Evolutionary conservation across 2,329 filamentous ascomycete species (phyloP).

Genomic region (Fusarium burgessii): DNA sequence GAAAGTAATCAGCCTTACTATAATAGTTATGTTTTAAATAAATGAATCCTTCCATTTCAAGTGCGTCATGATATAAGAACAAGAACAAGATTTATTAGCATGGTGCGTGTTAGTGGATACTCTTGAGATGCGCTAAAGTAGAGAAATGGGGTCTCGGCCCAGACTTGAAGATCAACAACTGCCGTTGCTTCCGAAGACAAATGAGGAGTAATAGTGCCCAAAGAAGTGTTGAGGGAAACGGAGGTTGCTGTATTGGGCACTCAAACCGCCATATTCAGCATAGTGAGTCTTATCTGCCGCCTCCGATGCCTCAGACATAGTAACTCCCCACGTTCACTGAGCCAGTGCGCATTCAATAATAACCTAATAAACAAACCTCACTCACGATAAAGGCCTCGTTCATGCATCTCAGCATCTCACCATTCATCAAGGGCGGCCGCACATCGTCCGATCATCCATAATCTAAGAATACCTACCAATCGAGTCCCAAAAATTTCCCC

Average conservation of each 20-base stretch:
- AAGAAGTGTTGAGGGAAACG: not conserved
- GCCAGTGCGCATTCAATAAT: not conserved
- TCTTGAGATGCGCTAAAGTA: not conserved
- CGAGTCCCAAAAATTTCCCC: not conserved
- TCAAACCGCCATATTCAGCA: not conserved
- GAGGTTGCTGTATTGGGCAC: not conserved
- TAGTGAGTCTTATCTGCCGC: not conserved
- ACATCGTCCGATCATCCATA: not conserved
- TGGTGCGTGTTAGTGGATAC: slow-evolving; percentile 31
- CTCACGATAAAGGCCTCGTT: too few relatives aligned
- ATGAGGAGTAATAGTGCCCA: slow-evolving; percentile 9
- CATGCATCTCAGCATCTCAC: too few relatives aligned
- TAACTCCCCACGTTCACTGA: not conserved
- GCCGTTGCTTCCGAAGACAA: slow-evolving; percentile 23
- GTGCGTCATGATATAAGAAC: slow-evolving; percentile 18
- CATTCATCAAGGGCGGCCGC: not conserved
- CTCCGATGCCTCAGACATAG: not conserved
- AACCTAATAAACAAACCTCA: not conserved
- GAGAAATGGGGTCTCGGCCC: not conserved
- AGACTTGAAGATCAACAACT: slow-evolving; percentile 6
- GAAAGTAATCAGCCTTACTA: not conserved
- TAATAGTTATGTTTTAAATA: slow-evolving; percentile 3
- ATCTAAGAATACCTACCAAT: not conserved
- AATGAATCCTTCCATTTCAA: slow-evolving; percentile 17
- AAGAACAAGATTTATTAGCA: slow-evolving; percentile 21